These are phyloP conservation scores for Exophiala calicioides DNA, from an alignment of 2,329 filamentous ascomycete species.

Conservation along the genomic window DNA sequence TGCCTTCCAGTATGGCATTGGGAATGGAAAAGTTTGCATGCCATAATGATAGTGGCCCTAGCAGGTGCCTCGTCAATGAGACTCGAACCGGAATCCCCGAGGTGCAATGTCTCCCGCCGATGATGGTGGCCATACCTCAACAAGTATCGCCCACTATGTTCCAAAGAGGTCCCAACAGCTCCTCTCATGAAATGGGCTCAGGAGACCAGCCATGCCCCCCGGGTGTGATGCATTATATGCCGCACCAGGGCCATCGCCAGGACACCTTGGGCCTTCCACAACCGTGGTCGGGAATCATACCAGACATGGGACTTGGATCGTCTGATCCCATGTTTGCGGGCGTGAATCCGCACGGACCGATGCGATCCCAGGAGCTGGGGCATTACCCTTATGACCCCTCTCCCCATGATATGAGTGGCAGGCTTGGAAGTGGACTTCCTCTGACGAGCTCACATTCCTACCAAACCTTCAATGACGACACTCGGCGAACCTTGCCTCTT, in stretches of 20 bases:
- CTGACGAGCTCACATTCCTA: constrained; percentile 17
- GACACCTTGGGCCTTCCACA: background rate
- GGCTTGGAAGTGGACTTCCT: constrained; percentile 8
- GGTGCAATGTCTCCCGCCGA: background rate
- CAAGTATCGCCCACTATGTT: constrained; percentile 8
- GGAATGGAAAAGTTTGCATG: constrained; percentile 4
- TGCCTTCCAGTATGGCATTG: constrained; percentile 9
- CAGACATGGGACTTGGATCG: constrained; percentile 17
- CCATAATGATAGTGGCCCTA: background rate
- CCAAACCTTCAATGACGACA: constrained; percentile 11
- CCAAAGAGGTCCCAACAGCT: constrained; percentile 5
- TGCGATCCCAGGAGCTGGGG: constrained; percentile 6
- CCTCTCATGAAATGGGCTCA: no score
- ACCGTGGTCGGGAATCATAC: constrained; percentile 18
- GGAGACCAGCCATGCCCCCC: background rate
- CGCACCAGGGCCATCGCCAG: constrained; percentile 6
- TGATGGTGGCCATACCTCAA: constrained; percentile 10
- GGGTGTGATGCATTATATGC: constrained; percentile 15
- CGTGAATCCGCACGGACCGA: constrained; percentile 9
- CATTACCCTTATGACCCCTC: constrained; percentile 12
- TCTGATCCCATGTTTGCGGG: constrained; percentile 21
- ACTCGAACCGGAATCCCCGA: background rate
- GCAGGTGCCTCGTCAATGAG: constrained; percentile 4
- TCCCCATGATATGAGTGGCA: constrained; percentile 11
- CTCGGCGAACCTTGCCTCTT: constrained; percentile 9